A percentile compares a stretch with the other conserved stretches of the same genome.
Conservation (phyloP, 495 filamentous ascomycete species). For the Neurospora sp. region DNA sequence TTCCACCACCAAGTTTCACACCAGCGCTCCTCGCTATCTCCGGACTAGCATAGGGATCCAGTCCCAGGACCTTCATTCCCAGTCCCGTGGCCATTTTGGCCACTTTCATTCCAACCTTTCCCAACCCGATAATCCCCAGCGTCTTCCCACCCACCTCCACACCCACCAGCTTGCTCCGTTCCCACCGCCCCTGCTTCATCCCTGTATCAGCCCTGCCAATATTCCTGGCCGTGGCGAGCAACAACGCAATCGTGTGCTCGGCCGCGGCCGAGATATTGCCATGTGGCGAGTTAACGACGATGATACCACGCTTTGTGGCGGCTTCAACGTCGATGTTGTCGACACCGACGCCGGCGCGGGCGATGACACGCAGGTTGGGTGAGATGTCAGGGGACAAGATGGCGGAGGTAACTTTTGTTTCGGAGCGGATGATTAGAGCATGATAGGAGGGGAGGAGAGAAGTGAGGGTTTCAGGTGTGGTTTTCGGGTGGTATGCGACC, state of each 20-base stretch:
- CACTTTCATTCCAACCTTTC: conserved; percentile 65
- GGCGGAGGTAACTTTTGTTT: conserved; percentile 56
- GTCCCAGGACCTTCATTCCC: conserved; percentile 55
- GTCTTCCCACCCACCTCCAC: conserved; percentile 63
- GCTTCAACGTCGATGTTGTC: conserved; percentile 64
- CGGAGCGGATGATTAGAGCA: conserved; percentile 60
- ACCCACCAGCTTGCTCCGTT: conserved; percentile 56
- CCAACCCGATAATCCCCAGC: conserved; percentile 57
- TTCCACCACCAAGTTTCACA: conserved; percentile 39
- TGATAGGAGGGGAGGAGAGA: conserved; percentile 52
- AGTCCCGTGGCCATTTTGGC: conserved; percentile 58
- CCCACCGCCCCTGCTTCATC: conserved; percentile 56
- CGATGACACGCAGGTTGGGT: conserved; percentile 57
- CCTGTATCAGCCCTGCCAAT: conserved; percentile 48
- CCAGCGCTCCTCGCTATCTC: conserved; percentile 48
- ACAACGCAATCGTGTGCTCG: conserved; percentile 56
- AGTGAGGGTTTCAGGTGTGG: conserved; percentile 46
- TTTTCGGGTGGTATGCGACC: conserved; percentile 30
- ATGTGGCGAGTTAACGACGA: conserved; percentile 60
- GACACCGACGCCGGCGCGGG: conserved; percentile 63
- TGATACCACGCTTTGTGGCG: conserved; percentile 55
- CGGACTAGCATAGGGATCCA: conserved; percentile 58
- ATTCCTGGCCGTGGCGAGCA: conserved; percentile 57
- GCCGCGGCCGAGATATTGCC: conserved; percentile 66
- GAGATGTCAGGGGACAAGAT: conserved; percentile 42